phyloP scores from a whole-genome alignment of 2,329 filamentous ascomycete species.

The Diaporthe ilicicola region DNA sequence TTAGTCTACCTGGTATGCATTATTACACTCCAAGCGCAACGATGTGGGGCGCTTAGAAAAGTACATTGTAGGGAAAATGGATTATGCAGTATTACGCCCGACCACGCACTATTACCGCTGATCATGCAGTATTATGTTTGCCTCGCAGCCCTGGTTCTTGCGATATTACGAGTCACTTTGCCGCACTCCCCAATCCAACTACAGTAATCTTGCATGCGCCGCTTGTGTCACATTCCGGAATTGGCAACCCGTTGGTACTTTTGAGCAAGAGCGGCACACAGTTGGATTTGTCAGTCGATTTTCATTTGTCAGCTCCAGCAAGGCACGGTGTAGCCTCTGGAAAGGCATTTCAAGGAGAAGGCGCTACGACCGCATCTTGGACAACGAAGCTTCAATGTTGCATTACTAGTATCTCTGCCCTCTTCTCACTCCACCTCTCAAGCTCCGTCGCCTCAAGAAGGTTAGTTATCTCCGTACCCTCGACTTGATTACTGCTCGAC shows the following conservation, averaged over 20 bases:
- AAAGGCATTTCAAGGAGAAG: neutral
- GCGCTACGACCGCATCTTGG: neutral
- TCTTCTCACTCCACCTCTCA: neutral
- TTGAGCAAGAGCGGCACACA: neutral
- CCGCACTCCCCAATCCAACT: neutral
- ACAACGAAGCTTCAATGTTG: too few species aligned
- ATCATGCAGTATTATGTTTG: neutral
- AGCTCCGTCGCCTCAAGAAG: neutral
- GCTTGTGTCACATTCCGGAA: neutral
- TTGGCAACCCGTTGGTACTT: neutral
- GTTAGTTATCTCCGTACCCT: neutral
- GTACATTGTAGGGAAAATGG: neutral
- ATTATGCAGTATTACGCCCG: neutral
- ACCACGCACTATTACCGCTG: neutral
- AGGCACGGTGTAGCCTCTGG: neutral
- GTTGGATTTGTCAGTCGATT: neutral
- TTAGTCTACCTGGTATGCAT: neutral
- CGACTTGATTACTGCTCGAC: neutral
- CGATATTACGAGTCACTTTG: neutral
- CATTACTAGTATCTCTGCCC: neutral
- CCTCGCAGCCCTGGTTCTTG: neutral
- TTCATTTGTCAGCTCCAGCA: neutral
- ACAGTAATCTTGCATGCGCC: neutral
- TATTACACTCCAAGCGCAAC: neutral
- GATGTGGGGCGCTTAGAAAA: neutral